Evolutionary conservation across 106 monocot species (phyloP).

Genomic region (Allium sativum): DNA sequence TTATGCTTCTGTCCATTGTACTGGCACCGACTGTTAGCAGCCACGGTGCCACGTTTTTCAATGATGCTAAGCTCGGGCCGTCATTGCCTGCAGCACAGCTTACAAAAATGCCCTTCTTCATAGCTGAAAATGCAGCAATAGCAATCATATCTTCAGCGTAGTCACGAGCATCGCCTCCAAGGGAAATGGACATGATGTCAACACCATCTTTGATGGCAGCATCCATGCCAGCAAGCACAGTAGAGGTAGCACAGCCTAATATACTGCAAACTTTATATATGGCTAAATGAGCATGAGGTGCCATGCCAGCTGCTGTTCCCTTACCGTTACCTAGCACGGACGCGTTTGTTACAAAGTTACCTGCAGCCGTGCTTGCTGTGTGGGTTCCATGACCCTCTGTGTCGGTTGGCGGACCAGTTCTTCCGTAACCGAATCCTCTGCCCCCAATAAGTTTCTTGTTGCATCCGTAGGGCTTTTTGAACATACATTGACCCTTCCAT

Average conservation of each 20-base stretch:
- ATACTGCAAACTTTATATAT: conserved; percentile 24
- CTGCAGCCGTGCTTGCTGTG: conserved; percentile 27
- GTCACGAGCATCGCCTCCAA: background rate
- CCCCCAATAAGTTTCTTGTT: conserved; percentile 28
- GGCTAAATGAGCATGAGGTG: conserved; percentile 16
- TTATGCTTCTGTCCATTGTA: conserved; percentile 21
- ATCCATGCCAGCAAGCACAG: conserved; percentile 19
- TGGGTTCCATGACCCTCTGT: conserved; percentile 31
- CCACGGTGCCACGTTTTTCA: conserved; percentile 25
- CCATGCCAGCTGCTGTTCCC: conserved; percentile 15
- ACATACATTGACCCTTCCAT: conserved; percentile 24
- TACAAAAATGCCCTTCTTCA: background rate
- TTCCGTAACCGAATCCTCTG: no score
- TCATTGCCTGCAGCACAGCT: background rate
- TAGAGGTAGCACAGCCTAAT: background rate
- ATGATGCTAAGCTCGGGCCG: background rate
- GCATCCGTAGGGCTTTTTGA: conserved; percentile 4
- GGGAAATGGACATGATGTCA: conserved; percentile 16
- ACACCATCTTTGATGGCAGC: conserved; percentile 21
- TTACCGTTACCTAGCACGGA: conserved; percentile 7
- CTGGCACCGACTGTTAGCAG: conserved; percentile 25
- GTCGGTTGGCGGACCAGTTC: conserved; percentile 10
- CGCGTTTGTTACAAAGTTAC: conserved; percentile 17
- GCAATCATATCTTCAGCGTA: background rate
- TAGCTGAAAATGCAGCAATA: conserved; percentile 2